Evolutionary conservation across 2,329 filamentous ascomycete genomes (phyloP).

Genomic region (Penicillium corylophilum): DNA sequence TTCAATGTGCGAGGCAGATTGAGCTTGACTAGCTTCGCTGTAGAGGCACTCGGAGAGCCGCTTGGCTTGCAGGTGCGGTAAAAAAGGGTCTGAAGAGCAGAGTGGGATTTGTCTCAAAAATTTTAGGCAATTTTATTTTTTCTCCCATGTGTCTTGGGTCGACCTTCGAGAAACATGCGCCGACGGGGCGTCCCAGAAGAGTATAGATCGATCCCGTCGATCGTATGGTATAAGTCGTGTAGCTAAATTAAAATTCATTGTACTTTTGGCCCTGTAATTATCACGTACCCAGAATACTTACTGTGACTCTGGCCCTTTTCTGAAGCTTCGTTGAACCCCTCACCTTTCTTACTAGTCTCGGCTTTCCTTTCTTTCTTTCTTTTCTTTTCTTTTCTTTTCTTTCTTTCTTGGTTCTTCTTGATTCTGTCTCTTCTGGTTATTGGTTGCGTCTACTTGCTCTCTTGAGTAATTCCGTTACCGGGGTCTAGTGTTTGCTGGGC

Average conservation of each 20-base stretch:
- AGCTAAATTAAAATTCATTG: conserved; percentile 13
- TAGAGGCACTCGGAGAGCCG: background rate
- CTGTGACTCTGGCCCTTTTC: conserved; percentile 16
- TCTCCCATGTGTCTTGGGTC: conserved; percentile 3
- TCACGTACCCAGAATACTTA: conserved; percentile 16
- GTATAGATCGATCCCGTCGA: conserved; percentile 25
- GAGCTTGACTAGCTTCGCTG: background rate
- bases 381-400: background rate
- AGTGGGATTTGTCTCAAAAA: conserved; percentile 1
- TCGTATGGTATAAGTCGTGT: conserved; percentile 17
- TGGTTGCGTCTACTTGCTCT: background rate
- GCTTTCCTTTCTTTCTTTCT: conserved; percentile 6
- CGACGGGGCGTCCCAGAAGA: conserved; percentile 18
- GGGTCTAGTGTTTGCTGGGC: background rate
- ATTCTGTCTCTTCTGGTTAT: background rate
- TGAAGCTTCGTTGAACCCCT: conserved; percentile 17
- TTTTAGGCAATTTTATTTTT: background rate
- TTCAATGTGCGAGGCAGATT: background rate
- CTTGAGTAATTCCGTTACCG: background rate
- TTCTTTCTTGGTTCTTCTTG: background rate
- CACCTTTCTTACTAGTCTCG: conserved; percentile 1
- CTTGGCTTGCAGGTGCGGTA: background rate
- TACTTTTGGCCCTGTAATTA: conserved; percentile 14
- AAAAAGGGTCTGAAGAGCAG: background rate
- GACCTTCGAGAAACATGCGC: conserved; percentile 1